Percentiles rank a stretch among this genome's conserved stretches.
Conservation (phyloP, 1,284 basidiomycete genomes). For the Pseudozyma sp. region DNA sequence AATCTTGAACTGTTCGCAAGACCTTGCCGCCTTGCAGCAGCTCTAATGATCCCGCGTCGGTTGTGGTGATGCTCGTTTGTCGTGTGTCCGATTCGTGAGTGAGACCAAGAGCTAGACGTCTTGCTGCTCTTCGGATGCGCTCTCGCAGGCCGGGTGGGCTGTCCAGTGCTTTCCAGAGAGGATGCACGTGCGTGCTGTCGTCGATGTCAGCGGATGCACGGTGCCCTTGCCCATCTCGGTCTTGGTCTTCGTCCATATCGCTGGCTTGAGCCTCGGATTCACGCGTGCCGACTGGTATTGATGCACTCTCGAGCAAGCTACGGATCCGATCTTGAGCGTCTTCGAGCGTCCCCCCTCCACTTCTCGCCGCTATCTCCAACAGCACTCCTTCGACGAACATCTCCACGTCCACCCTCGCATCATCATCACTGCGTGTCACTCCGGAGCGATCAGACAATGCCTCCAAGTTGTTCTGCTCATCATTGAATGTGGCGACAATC, state of each 20-base stretch:
- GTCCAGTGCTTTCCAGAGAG: conserved; percentile 35
- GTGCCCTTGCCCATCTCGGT: conserved; percentile 1
- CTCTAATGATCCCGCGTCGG: conserved; percentile 14
- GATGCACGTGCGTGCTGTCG: not conserved
- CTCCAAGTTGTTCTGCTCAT: not conserved
- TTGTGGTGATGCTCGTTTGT: conserved; percentile 21
- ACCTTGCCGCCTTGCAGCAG: conserved; percentile 19
- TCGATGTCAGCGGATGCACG: not conserved
- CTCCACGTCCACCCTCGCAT: conserved; percentile 22
- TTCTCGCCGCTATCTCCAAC: conserved; percentile 4
- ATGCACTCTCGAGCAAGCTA: not conserved
- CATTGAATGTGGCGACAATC: not conserved
- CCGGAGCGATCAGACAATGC: not conserved
- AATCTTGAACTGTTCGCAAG: conserved; percentile 32
- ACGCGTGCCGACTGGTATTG: not conserved
- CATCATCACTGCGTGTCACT: not conserved
- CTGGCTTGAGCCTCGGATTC: not conserved
- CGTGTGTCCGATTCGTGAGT: conserved; percentile 27
- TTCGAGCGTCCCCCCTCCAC: conserved; percentile 9
- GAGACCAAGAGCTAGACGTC: conserved; percentile 45
- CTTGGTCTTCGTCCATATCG: conserved; percentile 5
- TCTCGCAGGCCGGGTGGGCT: conserved; percentile 42
- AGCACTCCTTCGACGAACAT: conserved; percentile 19
- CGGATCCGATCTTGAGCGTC: conserved; percentile 17
- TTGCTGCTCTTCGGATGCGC: conserved; percentile 38